Conservation (phyloP, 2,329 filamentous ascomycete genomes). For the Talaromyces sp. region DNA sequence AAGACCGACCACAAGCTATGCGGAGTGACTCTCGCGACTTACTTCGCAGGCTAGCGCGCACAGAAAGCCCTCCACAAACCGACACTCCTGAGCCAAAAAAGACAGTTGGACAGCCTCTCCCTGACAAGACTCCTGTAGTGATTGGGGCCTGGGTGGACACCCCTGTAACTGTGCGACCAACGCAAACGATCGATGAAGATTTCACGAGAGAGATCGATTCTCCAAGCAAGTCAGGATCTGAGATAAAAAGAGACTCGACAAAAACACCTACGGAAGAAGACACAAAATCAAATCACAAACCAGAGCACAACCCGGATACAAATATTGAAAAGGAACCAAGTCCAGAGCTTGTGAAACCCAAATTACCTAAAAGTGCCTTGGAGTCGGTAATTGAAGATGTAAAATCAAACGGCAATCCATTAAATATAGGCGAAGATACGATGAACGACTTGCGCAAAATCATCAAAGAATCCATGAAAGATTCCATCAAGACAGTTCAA, state of each 20-base stretch:
- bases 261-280: constrained; percentile 2
- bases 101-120: constrained; percentile 24
- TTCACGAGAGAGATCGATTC: constrained; percentile 20
- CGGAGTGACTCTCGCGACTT: constrained; percentile 36
- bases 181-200: constrained; percentile 14
- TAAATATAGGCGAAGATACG: constrained; percentile 39
- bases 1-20: constrained; percentile 22
- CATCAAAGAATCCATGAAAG: too few relatives aligned
- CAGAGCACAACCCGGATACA: constrained; percentile 6
- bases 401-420: constrained; percentile 30
- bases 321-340: constrained; percentile 14
- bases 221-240: constrained; percentile 11
- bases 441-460: too few relatives aligned
- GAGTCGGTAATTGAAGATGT: constrained; percentile 37
- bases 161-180: constrained; percentile 34
- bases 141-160: constrained; percentile 44
- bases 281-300: constrained; percentile 2
- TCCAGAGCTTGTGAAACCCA: constrained; percentile 26
- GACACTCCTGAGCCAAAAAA: constrained; percentile 31
- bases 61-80: constrained; percentile 26
- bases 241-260: neutral
- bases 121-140: constrained; percentile 40
- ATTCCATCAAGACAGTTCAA: too few relatives aligned
- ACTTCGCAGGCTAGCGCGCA: constrained; percentile 36
- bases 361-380: constrained; percentile 37